Evolutionary conservation across 2,329 filamentous ascomycete genomes (phyloP).

Genomic region (Dactylellina sp.): DNA sequence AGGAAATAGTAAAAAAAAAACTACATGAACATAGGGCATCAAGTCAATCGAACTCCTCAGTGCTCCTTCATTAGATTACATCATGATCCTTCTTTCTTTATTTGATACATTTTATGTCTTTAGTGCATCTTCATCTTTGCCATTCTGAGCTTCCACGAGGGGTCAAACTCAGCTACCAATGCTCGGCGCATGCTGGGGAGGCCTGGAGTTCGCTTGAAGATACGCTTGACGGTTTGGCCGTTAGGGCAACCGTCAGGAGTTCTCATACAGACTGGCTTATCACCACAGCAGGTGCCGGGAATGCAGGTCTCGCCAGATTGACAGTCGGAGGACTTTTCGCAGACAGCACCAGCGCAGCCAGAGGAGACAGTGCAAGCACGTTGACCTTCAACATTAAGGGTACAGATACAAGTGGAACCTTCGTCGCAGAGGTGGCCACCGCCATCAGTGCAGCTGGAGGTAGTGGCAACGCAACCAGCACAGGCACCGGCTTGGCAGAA

Average conservation of each 20-base stretch:
- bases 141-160: constrained; percentile 26
- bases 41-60: constrained; percentile 2
- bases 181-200: constrained; percentile 18
- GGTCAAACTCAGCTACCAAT: constrained; percentile 35
- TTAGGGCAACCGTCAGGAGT: constrained; percentile 41
- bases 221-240: constrained; percentile 15
- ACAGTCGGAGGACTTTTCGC: constrained; percentile 28
- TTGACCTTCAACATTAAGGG: constrained; percentile 38
- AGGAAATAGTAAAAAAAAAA: constrained; percentile 24
- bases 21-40: constrained; percentile 4
- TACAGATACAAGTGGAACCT: constrained; percentile 43
- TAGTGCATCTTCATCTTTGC: constrained; percentile 10
- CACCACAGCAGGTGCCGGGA: constrained; percentile 41
- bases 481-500: constrained; percentile 38
- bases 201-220: constrained; percentile 23
- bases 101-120: not conserved
- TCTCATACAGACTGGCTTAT: constrained; percentile 36
- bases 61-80: constrained; percentile 32
- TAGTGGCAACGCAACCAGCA: constrained; percentile 18
- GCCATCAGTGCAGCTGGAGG: constrained; percentile 20
- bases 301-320: constrained; percentile 23
- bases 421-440: constrained; percentile 38
- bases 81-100: not conserved
- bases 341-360: constrained; percentile 18
- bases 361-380: constrained; percentile 25